These are phyloP conservation scores for Suhomyces vadensis DNA, from an alignment of 805 yeast genomes.

Conservation along the genomic window DNA sequence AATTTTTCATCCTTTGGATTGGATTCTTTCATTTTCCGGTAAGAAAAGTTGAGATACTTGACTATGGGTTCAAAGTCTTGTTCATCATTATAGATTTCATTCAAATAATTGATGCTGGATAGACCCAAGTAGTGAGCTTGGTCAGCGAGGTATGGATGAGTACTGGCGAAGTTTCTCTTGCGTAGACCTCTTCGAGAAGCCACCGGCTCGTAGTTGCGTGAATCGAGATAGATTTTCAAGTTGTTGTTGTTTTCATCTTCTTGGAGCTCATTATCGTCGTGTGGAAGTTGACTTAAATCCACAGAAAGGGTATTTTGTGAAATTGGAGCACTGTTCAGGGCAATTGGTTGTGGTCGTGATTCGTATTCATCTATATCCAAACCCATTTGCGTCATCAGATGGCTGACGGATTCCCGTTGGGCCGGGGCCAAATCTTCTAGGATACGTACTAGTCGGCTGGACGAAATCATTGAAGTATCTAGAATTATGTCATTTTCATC, in stretches of 20 bases:
- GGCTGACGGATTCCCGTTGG: not conserved
- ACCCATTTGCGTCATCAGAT: not conserved
- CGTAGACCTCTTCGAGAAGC: conserved; percentile 32
- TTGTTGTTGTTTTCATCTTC: conserved; percentile 15
- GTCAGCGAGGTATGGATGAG: conserved; percentile 47
- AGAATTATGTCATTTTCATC: conserved; percentile 19
- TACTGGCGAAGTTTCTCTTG: conserved; percentile 43
- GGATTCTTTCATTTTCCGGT: conserved; percentile 28
- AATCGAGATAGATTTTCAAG: conserved; percentile 15
- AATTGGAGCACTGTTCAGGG: not conserved
- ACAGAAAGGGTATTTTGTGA: too few species aligned
- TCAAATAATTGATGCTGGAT: conserved; percentile 34
- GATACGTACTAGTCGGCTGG: not conserved
- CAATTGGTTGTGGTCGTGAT: not conserved
- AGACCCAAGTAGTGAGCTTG: conserved; percentile 46
- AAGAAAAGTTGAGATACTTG: conserved; percentile 36
- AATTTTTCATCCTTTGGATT: conserved; percentile 43
- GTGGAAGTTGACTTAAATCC: too few species aligned
- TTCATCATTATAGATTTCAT: conserved; percentile 38
- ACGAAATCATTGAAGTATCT: conserved; percentile 15
- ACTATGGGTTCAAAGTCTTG: conserved; percentile 35
- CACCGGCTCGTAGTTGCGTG: conserved; percentile 13
- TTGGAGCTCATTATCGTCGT: not conserved
- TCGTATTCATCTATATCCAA: not conserved
- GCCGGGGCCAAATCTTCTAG: not conserved